Evolutionary conservation across 768 basidiomycete species (phyloP).

Genomic region (Rhodocollybia butyracea): DNA sequence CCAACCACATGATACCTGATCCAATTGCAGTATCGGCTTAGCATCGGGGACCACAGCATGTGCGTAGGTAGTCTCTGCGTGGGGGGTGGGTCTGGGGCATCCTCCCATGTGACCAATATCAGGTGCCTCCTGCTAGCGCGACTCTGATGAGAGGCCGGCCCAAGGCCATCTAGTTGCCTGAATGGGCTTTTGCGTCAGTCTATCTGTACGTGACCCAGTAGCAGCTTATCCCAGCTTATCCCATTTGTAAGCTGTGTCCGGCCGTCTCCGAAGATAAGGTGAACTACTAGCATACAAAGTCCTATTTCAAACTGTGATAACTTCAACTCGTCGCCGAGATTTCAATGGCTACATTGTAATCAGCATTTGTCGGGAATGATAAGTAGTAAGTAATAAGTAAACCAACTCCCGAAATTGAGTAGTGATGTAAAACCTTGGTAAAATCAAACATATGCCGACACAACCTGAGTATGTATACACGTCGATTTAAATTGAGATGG

Average conservation of each 20-base stretch:
- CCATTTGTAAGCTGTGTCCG: background rate
- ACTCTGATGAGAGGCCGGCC: background rate
- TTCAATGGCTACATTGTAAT: too few relatives aligned
- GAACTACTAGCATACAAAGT: too few relatives aligned
- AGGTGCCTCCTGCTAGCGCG: background rate
- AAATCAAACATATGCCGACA: too few relatives aligned
- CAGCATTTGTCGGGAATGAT: too few relatives aligned
- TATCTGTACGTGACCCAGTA: background rate
- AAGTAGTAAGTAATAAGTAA: too few relatives aligned
- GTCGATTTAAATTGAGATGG: too few relatives aligned
- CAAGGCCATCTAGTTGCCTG: background rate
- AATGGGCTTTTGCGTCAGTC: background rate
- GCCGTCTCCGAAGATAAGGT: background rate
- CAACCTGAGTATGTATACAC: too few relatives aligned
- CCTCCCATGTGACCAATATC: background rate
- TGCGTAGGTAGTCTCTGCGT: background rate
- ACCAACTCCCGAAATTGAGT: too few relatives aligned
- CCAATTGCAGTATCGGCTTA: background rate
- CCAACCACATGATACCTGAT: background rate
- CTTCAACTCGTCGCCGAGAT: too few relatives aligned
- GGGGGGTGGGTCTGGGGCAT: background rate
- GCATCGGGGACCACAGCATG: background rate
- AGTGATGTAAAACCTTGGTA: too few relatives aligned
- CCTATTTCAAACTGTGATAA: too few relatives aligned
- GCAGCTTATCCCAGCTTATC: background rate